Percentiles rank a stretch among this genome's conserved stretches.
Conservation (phyloP, 768 basidiomycete genomes). For the Lactarius hatsudake region DNA sequence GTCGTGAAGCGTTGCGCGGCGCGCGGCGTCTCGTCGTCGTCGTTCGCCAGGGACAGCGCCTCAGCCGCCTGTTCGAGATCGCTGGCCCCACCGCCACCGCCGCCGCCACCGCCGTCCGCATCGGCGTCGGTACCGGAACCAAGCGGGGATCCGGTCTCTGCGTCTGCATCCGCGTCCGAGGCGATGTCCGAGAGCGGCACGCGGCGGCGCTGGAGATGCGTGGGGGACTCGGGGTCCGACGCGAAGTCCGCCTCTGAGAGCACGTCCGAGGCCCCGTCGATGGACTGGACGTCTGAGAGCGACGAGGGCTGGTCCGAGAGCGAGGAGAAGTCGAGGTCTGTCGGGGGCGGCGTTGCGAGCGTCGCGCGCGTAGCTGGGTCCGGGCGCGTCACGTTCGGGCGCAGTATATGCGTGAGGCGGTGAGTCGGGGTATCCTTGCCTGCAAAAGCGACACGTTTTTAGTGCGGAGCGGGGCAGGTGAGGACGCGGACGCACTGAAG, state of each 20-base stretch:
- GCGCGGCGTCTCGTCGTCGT: conserved; percentile 29
- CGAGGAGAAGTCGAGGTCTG: conserved; percentile 61
- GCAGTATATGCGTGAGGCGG: conserved; percentile 75
- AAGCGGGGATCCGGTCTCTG: conserved; percentile 22
- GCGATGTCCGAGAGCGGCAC: conserved; percentile 31
- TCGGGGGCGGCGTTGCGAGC: conserved; percentile 70
- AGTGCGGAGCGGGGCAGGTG: not conserved
- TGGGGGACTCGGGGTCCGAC: conserved; percentile 30
- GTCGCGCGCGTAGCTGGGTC: conserved; percentile 42
- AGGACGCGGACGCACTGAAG: conserved; percentile 58
- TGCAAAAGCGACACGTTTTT: conserved; percentile 23
- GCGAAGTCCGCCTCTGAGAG: conserved; percentile 30
- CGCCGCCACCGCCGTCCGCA: not conserved
- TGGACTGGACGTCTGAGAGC: conserved; percentile 31
- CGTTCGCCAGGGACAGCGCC: conserved; percentile 37
- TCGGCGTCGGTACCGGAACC: conserved; percentile 21
- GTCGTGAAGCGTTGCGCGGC: conserved; percentile 27
- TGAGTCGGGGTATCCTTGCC: conserved; percentile 55
- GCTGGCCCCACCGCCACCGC: conserved; percentile 1
- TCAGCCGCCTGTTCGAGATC: conserved; percentile 26
- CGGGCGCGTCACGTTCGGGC: conserved; percentile 69
- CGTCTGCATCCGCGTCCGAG: conserved; percentile 35
- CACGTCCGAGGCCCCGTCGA: conserved; percentile 28
- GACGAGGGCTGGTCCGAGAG: conserved; percentile 46
- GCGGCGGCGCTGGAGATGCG: not conserved